Conservation (phyloP, 495 filamentous ascomycete genomes). For the Trichoderma erinaceum region DNA sequence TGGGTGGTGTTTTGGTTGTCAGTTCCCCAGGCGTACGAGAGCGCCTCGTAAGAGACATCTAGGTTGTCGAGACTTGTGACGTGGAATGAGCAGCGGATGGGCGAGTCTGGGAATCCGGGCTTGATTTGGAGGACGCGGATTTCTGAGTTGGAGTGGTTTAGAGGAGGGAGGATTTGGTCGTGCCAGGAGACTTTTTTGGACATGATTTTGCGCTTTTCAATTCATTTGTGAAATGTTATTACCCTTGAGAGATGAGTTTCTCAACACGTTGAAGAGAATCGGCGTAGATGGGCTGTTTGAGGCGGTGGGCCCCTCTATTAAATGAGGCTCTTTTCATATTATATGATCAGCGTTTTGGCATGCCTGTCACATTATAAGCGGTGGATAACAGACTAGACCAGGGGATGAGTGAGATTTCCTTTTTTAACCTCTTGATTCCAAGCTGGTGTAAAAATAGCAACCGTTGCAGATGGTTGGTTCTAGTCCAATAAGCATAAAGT, state of each 20-base stretch:
- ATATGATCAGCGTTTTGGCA: background rate
- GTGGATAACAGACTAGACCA: background rate
- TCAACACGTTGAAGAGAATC: no score
- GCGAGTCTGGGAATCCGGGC: background rate
- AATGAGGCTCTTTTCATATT: background rate
- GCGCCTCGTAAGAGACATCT: slow-evolving; percentile 22
- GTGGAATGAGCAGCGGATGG: background rate
- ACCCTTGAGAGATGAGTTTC: background rate
- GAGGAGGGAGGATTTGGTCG: background rate
- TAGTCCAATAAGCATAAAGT: background rate
- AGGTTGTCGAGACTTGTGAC: slow-evolving; percentile 9
- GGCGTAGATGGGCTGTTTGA: no score
- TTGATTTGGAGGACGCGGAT: background rate
- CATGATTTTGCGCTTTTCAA: background rate
- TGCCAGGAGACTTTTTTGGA: slow-evolving; percentile 8
- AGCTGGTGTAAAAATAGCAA: background rate
- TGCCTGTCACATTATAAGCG: background rate
- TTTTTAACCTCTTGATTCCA: background rate
- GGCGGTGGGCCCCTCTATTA: no score
- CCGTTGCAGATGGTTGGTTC: background rate
- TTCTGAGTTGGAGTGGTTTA: background rate
- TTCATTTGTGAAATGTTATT: no score
- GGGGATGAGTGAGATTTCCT: no score
- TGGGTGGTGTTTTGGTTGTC: slow-evolving; percentile 9
- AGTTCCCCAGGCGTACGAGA: slow-evolving; percentile 34